Base-by-base conservation (phyloP, 2,329 filamentous ascomycete species). In the Neoascochyta sp. region DNA sequence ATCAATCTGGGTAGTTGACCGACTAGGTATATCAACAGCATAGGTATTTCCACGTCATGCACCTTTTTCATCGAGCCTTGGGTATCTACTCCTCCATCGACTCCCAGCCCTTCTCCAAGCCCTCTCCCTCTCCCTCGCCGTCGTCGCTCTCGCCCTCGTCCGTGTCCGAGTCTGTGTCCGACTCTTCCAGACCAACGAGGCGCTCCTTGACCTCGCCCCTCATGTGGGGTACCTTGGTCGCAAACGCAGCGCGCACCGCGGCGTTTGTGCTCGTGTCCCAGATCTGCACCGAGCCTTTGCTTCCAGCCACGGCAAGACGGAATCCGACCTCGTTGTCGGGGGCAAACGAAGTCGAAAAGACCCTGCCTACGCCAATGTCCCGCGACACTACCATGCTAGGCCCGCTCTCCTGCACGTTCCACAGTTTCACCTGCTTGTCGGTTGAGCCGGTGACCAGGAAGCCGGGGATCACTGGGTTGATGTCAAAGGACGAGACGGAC, bases 201-300 rank as follows among this genome's bases (percentile, higher is more conserved):
- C 86, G 77, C 64, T 98, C 90, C 57, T 74, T 69, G 14, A 80
- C 78, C 25, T 79, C 76, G 10, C 72, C 78, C 27, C 77, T 77
- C 5, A 71, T 66, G 40, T 71, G 67, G 19, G 77, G 58, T 34
- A 90, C 73, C 35, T 78, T 81, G 52, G 70, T 78, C 19, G 84
- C 87, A 67, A 98, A 98, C 2, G 83, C 81, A 42, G 83, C 76
- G 36, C 92, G 78, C 17, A 98, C 87, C 15, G 84, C 83, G 9
- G 78, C 78, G 61, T 98, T 98, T 34, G 92, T 98, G 62, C 86
- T 82, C 13, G 92, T 95, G 64, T 96, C 90, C 92, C 92, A 98
- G 30, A 98, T 81, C 61, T 94, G 86, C 57, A 96, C 80, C 19
- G 78, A 78, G 24, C 92, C 92, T 69, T 93, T 93, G 71, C 89